Evolutionary conservation across 441 rosid genomes (phyloP), one percentile per base, ranked within the genome.

Genomic region (Euphorbia celastroides): DNA sequence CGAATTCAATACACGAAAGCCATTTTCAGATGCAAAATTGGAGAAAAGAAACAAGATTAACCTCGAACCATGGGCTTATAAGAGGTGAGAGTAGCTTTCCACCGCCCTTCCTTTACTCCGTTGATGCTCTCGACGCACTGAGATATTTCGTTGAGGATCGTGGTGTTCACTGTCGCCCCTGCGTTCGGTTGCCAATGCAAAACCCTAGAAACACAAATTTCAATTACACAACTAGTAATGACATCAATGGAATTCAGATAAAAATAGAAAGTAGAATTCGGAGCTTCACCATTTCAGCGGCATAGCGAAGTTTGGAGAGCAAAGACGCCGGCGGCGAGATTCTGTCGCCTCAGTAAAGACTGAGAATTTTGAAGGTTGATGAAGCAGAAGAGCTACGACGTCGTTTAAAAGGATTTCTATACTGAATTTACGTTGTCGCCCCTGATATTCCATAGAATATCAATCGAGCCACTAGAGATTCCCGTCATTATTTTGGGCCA

Each of bases 171-270:
- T 13, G 84, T 88, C 2, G 88, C 77, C 67, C 96, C 97, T 62
- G 86, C 88, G 65, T 87, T 86, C 16, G 96, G 97, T 62, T 91
- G 97, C 99, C 97, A 94, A 68, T 88, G 84, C 72, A 88, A 81
- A 83, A 91, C 86, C 97, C 99, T 90, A 79, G 19, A 69, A 55
- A 42, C 7, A 51, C 52, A 23, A n/a, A 60, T 27, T 34, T 41
- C 12, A 51, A 41, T 63, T 22, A 51, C 8, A 5, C 20, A 60
- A 56, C 17, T 57, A 27, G 5, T 9, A 36, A 51, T 3, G 9
- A 5, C 0, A 19, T 44, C 27, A 0, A 1, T 11, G 2, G 36
- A 19, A 8, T 25, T 5, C 0, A 13, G 0, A n/a, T 7, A 26
- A 23, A 0, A 55, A 38, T 48, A n/a, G 12, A 22, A 36, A 27